Conservation (phyloP, 352 stramenopile species). For the Pythium sukuiense region DNA sequence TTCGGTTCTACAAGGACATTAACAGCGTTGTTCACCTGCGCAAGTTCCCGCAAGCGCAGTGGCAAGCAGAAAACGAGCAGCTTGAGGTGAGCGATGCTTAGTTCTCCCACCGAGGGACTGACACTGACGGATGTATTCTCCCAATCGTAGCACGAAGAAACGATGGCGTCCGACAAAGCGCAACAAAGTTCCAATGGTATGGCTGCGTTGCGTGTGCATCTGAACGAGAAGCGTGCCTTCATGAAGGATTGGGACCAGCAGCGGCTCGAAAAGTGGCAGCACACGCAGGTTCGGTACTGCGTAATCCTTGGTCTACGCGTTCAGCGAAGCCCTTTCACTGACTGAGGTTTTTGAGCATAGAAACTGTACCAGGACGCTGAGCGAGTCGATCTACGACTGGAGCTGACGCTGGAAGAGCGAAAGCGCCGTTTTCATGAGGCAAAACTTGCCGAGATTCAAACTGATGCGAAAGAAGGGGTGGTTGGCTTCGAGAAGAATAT, state of each 20-base stretch:
- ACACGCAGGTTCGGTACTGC: constrained; percentile 43
- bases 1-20: constrained; percentile 61
- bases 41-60: constrained; percentile 63
- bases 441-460: constrained; percentile 32
- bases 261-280: constrained; percentile 50
- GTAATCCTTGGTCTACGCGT: not conserved
- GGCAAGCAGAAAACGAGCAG: constrained; percentile 48
- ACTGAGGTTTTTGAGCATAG: constrained; percentile 12
- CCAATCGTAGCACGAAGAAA: constrained; percentile 34
- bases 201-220: constrained; percentile 38
- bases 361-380: constrained; percentile 39
- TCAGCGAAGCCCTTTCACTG: not conserved
- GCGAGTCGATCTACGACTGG: constrained; percentile 53
- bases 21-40: constrained; percentile 68
- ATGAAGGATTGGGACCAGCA: constrained; percentile 63
- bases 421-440: constrained; percentile 33
- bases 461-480: constrained; percentile 47
- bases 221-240: constrained; percentile 61
- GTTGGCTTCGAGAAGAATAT: constrained; percentile 67
- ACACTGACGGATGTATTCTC: not conserved
- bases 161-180: constrained; percentile 28
- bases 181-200: constrained; percentile 27
- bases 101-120: not conserved
- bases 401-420: constrained; percentile 56
- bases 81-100: constrained; percentile 29